phyloP scores from a whole-genome alignment of 2,329 filamentous ascomycete species.

The Huntiella savannae region DNA sequence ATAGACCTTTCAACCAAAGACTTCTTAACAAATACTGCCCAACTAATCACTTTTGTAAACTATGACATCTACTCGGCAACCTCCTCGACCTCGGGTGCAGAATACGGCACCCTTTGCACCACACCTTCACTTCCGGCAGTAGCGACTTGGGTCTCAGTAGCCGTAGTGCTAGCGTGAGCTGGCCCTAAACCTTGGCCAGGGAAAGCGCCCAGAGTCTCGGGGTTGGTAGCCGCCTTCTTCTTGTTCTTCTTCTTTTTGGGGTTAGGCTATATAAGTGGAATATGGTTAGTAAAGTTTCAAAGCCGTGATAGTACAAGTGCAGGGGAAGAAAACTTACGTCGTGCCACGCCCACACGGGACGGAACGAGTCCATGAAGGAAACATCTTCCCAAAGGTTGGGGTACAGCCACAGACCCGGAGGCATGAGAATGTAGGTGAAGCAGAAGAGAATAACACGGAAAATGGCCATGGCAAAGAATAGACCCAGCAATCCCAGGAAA shows the following conservation, averaged over 20 bases:
- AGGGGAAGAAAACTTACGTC: constrained; percentile 40
- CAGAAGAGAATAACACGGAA: constrained; percentile 90
- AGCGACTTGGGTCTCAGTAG: constrained; percentile 34
- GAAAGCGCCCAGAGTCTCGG: constrained; percentile 13
- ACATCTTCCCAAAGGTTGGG: constrained; percentile 98
- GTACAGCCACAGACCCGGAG: constrained; percentile 93
- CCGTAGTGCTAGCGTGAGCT: constrained; percentile 35
- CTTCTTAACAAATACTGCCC: no score
- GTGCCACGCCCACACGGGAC: constrained; percentile 94
- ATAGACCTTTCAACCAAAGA: no score
- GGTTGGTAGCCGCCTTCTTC: constrained; percentile 19
- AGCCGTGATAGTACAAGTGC: not conserved
- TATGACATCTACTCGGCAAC: constrained; percentile 24
- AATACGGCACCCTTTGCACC: constrained; percentile 19
- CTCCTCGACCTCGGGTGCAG: constrained; percentile 34
- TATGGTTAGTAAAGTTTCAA: constrained; percentile 13
- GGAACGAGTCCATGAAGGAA: constrained; percentile 94
- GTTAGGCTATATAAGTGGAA: constrained; percentile 22
- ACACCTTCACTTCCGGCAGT: constrained; percentile 15
- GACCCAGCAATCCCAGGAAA: constrained; percentile 68
- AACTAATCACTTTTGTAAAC: no score
- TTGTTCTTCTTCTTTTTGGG: constrained; percentile 41
- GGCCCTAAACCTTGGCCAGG: constrained; percentile 33
- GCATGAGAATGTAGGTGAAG: constrained; percentile 64
- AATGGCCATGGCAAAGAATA: constrained; percentile 97